These are phyloP conservation scores for Rubia peregrina DNA, from an alignment of 305 asterid species.

Conservation along the genomic window DNA sequence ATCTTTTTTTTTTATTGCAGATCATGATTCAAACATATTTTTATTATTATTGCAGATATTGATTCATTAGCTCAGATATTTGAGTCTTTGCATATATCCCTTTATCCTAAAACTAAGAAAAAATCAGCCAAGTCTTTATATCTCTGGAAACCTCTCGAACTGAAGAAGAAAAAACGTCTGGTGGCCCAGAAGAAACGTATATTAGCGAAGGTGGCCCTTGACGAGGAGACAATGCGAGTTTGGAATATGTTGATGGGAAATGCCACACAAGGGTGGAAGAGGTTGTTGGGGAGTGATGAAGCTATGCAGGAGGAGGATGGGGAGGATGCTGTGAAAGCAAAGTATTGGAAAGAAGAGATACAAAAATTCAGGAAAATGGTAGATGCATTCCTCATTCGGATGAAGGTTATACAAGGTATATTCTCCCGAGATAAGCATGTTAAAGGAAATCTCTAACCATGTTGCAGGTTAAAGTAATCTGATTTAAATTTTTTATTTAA, in stretches of 20 bases:
- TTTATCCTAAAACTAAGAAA: too few species aligned
- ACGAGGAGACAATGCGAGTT: constrained; percentile 24
- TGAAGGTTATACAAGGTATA: constrained; percentile 48
- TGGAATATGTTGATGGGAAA: constrained; percentile 35
- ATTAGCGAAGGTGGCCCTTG: constrained; percentile 38
- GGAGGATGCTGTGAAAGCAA: constrained; percentile 20
- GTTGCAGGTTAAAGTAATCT: not conserved
- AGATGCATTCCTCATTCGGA: constrained; percentile 23
- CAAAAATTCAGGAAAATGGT: constrained; percentile 12
- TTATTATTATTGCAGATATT: too few species aligned
- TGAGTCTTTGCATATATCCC: too few species aligned
- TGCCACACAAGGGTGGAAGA: constrained; percentile 21
- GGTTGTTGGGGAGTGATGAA: constrained; percentile 24
- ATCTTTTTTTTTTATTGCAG: too few species aligned
- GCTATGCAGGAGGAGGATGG: constrained; percentile 9
- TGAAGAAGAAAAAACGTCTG: constrained; percentile 1
- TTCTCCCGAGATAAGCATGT: too few species aligned
- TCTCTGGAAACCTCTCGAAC: constrained; percentile 11
- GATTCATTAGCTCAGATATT: too few species aligned
- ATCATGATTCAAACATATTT: too few species aligned
- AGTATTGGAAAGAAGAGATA: constrained; percentile 26
- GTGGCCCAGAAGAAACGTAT: too few species aligned
- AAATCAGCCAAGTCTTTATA: not conserved
- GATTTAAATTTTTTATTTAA: too few species aligned
- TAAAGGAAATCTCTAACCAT: not conserved